phyloP scores from a whole-genome alignment of 169 alveolate genomes.

The Plasmodium falciparum region DNA sequence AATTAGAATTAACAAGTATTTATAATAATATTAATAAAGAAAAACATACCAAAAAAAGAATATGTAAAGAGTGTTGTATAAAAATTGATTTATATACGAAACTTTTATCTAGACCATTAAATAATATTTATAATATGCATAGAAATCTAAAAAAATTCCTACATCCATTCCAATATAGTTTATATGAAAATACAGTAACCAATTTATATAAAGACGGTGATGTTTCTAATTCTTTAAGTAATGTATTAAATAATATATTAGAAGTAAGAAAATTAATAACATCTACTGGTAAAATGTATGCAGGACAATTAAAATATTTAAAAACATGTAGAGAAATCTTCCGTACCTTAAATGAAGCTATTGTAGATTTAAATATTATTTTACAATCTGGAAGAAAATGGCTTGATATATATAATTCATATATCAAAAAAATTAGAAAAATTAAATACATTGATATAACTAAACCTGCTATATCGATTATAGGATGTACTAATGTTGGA shows the following conservation, averaged over 20 bases:
- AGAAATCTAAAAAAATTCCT: constrained; percentile 56
- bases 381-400: constrained; percentile 72
- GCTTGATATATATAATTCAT: constrained; percentile 56
- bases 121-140: constrained; percentile 58
- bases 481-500: constrained; percentile 75
- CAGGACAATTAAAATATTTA: constrained; percentile 64
- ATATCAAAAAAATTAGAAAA: constrained; percentile 56
- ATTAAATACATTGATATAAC: constrained; percentile 64
- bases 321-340: constrained; percentile 74
- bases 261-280: constrained; percentile 60
- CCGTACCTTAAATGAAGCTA: constrained; percentile 52
- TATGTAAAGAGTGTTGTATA: constrained; percentile 72
- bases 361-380: constrained; percentile 53
- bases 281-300: constrained; percentile 65
- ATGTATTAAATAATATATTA: constrained; percentile 45
- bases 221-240: constrained; percentile 35
- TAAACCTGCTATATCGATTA: constrained; percentile 65
- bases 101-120: constrained; percentile 49
- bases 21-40: constrained; percentile 72
- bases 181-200: constrained; percentile 67
- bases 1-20: constrained; percentile 61
- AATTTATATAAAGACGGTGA: constrained; percentile 65
- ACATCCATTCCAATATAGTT: constrained; percentile 70
- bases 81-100: constrained; percentile 69
- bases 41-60: constrained; percentile 74